Evolutionary conservation across 164 flowering plant genomes (phyloP).

Genomic region (Pachysandra terminalis): DNA sequence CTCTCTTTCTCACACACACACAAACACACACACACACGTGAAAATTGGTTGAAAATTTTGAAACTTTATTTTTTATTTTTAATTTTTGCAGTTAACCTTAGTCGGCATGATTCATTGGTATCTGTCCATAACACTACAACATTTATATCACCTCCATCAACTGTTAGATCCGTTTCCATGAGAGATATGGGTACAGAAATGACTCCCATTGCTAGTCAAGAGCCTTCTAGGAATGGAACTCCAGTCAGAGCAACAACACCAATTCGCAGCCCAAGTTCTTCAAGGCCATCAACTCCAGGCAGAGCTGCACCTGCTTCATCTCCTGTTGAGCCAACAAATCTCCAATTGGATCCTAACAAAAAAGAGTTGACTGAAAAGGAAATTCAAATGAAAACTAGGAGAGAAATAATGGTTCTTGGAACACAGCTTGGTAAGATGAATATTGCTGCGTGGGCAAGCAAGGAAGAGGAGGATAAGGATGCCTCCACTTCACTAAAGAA

Average conservation of each 20-base stretch:
- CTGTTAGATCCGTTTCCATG: constrained; percentile 88
- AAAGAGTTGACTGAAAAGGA: constrained; percentile 67
- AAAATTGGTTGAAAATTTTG: background rate
- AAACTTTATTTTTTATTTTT: background rate
- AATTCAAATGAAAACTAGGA: constrained; percentile 72
- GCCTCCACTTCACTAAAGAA: constrained; percentile 50
- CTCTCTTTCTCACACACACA: too few species aligned
- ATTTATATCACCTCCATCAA: constrained; percentile 69
- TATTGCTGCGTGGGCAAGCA: constrained; percentile 94
- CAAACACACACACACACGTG: too few species aligned
- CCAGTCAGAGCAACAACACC: constrained; percentile 85
- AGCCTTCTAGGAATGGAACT: constrained; percentile 89
- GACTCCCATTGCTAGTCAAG: constrained; percentile 93
- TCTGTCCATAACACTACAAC: constrained; percentile 57
- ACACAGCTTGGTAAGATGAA: constrained; percentile 77
- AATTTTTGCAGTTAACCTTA: constrained; percentile 58
- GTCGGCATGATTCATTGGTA: constrained; percentile 61
- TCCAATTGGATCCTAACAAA: constrained; percentile 22
- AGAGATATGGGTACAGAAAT: constrained; percentile 99
- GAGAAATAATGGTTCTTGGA: constrained; percentile 80
- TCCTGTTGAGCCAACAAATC: constrained; percentile 20
- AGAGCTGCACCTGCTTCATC: constrained; percentile 44
- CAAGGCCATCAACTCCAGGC: constrained; percentile 70
- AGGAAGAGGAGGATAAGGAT: constrained; percentile 65
- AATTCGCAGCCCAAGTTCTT: constrained; percentile 59